Base-by-base conservation (phyloP, 2,329 filamentous ascomycete species). In the Neonectria neomacrospora region DNA sequence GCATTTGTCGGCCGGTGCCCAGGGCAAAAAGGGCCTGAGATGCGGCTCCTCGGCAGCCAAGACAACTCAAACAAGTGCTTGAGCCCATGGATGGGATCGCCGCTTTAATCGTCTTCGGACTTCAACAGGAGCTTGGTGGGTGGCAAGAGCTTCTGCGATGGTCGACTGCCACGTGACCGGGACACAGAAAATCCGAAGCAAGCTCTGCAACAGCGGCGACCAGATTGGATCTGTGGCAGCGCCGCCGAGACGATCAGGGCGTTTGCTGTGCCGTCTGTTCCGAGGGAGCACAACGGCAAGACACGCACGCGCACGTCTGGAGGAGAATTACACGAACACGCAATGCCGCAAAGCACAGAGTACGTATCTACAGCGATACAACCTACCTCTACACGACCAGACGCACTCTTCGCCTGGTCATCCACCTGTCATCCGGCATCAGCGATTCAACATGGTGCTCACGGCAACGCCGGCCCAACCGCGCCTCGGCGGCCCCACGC, bases 231-330 rank as follows among this genome's bases (percentile, higher is more conserved):
- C 58, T 56, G 47, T 61, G 55, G 47, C 50, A 68, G 54, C 56
- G 61, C 63, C 66, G 69, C 70, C 67, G 60, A 72, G 70, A 68
- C 70, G 62, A 68, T 63, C 61, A 65, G 52, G 69, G 64, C 68
- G 68, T 68, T 68, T 71, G 63, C 39, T 67, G 67, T 72, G 70
- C 70, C 70, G 70, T 72, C 53, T 68, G 58, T 70, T 72, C 70
- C 70, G 70, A 68, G 48, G 28, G 30, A 59, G 67, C 60, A 64
- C 65, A 55, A 37, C 20, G 16, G 30, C 44, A 50, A 18, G 54
- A 23, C 10, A 11, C n/a, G 30, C 23, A 47, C 6, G 14, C 26
- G n/a, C 39, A 26, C n/a, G 44, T 41, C 7, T 39, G 7, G 30
- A 28, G 23, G 23, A 6, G 23, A 26, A 26, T 26, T 14, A 50